Evolutionary conservation across 2,329 filamentous ascomycete genomes (phyloP), one percentile per base, ranked within the genome.

Genomic region (Fusarium neocosmosporiellum): DNA sequence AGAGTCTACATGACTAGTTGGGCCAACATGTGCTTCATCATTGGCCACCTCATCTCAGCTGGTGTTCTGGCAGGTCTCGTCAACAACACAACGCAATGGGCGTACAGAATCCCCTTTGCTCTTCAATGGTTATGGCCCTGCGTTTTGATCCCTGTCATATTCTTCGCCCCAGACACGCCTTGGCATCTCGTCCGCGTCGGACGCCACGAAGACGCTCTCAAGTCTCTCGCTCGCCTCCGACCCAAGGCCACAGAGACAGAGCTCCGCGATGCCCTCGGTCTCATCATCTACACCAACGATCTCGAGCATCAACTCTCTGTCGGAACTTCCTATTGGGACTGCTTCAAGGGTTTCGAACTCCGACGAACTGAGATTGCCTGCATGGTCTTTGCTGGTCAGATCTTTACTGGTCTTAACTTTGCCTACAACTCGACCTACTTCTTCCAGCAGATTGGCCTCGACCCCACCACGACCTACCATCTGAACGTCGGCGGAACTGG

Each of bases 91-190:
- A 73, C 81, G 2, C 74, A 86, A 29, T 87, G 84, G 83, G 82
- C 83, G 0, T 88, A 85, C 72, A 80, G 83, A 8, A 85, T 84
- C 11, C 86, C 86, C 0, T 88, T 85, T 63, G 85, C 81, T 1
- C 61, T 87, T 0, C 86, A 88, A 67, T 88, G 86, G 86, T 73
- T 83, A 5, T 88, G 84, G 82, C 85, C 86, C 0, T 78, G 83
- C 1, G 77, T 84, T 2, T 76, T 88, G 2, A 67, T 87, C 5
- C 72, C 83, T 0, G 74, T 80, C 2, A 77, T 86, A 2, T 70
- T 76, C 11, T 83, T 87, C 33, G 84, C 85, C 1, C 87, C 86
- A 0, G 86, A 88, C 63, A 85, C 83, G 1, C 86, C 86, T 0
- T 80, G 84, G 82, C 84, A 83, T 76, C 78, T 83, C 0, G 81